Evolutionary conservation across 768 basidiomycete genomes (phyloP), one percentile per base, ranked within the genome.

Genomic region (Pulveroboletus sp.): DNA sequence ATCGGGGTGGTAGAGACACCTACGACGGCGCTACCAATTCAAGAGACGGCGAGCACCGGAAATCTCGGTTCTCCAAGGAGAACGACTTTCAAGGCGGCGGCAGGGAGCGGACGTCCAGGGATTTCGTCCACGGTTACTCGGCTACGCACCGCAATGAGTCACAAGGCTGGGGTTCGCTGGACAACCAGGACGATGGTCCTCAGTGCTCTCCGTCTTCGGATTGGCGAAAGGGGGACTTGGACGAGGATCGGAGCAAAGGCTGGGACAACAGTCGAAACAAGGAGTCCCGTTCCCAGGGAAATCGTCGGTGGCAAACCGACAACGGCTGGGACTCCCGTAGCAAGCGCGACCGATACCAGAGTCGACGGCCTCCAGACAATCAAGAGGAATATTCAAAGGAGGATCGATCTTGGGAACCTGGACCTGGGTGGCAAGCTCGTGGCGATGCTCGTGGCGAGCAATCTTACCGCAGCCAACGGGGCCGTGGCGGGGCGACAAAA

Each of bases 351-450:
- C 73, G 73, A 60, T 65, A 67, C 8, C 76, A 75, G 71, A 63
- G 51, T 38, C 67, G 72, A 43, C 54, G 51, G 57, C 72, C 51
- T 55, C 58, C 61, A 39, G 56, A 64, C n/a, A 54, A 39, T 5
- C 63, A 60, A 56, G 62, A 63, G 12, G 64, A 64, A 2, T 19
- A 29, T 27, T 30, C 49, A 2, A 67, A 60, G 39, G 77, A 78
- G 61, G 80, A 84, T 44, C 78, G 86, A 43, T 70, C 80, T 49
- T 88, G 86, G 86, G 84, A 86, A 56, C 85, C 86, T 49, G 83
- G 82, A 31, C 77, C 82, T 22, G 75, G 77, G 6, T 88, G 86
- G 86, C 77, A 82, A 51, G 63, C 77, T 43, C 73, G 62, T 31
- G 57, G 75, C 31, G 69, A 82, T 51, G 63, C 77, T 43, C 73